Evolutionary conservation across 2,329 filamentous ascomycete genomes (phyloP), one percentile per base, ranked within the genome.

Genomic region (Mariannaea sp.): DNA sequence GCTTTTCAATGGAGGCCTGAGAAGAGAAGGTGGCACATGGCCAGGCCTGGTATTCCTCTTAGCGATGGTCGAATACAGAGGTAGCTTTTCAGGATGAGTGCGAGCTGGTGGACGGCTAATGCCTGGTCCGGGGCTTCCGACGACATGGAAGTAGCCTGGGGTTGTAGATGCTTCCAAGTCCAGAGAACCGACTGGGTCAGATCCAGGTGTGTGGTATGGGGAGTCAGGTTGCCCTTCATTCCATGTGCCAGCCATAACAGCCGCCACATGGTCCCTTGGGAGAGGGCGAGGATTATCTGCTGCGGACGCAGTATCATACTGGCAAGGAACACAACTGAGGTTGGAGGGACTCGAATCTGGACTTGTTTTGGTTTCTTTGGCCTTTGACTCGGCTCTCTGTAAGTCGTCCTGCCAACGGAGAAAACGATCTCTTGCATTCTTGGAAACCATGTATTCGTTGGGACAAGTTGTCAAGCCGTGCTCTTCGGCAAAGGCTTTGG

Each of bases 401-500:
- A 97, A 77, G 63, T 96, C 92, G 16, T 85, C 79, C 44, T 77
- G 77, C 94, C 94, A 99, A 54, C 86, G 84, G 38, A 84, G 67
- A 76, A 88, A 97, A 35, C 94, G 86, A 53, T 94, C 88, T 57
- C 81, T 80, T 14, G 94, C 89, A 58, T 85, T 88, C 47, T 82
- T 85, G 3, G 93, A 95, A n/a, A 97, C 80, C 14, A 99, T 78
- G 36, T 79, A 80, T 36, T 94, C 88, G 64, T 91, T 86, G 5
- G 85, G 81, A n/a, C 92, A 79, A 9, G 90, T 77, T 0, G 82
- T 75, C 68, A 97, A 84, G 7, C 89, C 87, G 61, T 92, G 83
- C 54, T 93, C 86, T 56, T 83, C 83, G 1, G 93, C 94, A 72
- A 95, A 99, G n/a, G 88, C 83, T 36, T 83, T 87, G 13, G 94